Percentiles rank a stretch among this genome's conserved stretches.
Conservation (phyloP, 2,329 filamentous ascomycete genomes). For the Magnaporthiopsis incrustans region DNA sequence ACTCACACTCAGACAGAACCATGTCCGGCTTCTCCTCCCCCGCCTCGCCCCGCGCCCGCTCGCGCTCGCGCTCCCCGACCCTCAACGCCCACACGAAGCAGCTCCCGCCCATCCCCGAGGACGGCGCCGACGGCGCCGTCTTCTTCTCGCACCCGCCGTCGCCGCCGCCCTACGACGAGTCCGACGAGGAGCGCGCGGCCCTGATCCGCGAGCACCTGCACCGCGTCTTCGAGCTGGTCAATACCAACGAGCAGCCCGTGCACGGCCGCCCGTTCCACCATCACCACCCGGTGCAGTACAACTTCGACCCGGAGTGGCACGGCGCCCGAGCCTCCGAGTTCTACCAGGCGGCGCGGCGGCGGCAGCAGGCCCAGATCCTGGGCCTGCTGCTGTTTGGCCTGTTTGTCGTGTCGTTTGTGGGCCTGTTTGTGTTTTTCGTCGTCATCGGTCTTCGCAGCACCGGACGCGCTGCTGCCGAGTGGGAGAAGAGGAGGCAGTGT, state of each 20-base stretch:
- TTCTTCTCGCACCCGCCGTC: not conserved
- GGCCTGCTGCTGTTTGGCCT: constrained; percentile 4
- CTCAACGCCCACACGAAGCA: not conserved
- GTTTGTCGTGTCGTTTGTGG: not conserved
- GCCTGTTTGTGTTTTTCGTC: constrained; percentile 1
- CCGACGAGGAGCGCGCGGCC: constrained; percentile 1
- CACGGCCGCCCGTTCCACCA: not conserved
- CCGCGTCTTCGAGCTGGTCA: constrained; percentile 2
- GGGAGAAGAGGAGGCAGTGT: constrained; percentile 3
- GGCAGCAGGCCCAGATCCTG: constrained; percentile 5
- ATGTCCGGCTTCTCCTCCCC: constrained; percentile 5
- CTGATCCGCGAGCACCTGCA: constrained; percentile 5
- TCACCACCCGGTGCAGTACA: not conserved
- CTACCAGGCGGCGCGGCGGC: constrained; percentile 4
- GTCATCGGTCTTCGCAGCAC: not conserved
- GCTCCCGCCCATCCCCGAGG: constrained; percentile 5
- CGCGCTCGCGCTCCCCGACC: not conserved
- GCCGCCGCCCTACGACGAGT: constrained; percentile 1
- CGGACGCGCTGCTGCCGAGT: not conserved
- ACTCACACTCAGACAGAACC: no score
- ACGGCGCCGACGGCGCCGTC: not conserved
- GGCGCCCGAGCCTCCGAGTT: constrained; percentile 4
- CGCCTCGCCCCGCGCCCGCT: constrained; percentile 2
- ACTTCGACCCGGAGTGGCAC: constrained; percentile 3
- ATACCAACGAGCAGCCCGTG: not conserved